Base-by-base conservation (phyloP, 495 filamentous ascomycete species). In the Zalerion maritima region DNA sequence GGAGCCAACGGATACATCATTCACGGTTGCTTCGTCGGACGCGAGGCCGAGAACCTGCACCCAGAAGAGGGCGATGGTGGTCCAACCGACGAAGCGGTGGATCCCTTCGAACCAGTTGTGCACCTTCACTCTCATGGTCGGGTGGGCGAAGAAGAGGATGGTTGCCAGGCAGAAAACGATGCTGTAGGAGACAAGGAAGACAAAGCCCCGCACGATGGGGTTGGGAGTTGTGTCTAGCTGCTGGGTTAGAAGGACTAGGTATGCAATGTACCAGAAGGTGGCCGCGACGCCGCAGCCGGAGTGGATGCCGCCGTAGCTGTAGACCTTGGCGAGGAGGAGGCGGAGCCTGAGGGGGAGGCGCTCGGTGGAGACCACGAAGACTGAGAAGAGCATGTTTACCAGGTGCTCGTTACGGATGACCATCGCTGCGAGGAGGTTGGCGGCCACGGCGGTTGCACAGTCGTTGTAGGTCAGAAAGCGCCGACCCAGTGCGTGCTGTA, bases 271-370 rank as follows among this genome's bases (percentile, higher is more conserved):
- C 81, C 81, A 89, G 15, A 74, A 45, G 0, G 73, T 61, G 2
- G 75, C 66, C 9, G 73, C 71, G 3, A 79, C 57, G 13, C 73
- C 78, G 28, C 75, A 76, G 12, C 76, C 76, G 38, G 68, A 77
- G 43, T 86, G 81, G 5, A 82, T 60, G 10, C 81, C 81, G 17
- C 81, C 81, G 46, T 78, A 77, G 22, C 80, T 72, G 45, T 82
- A 85, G 3, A 81, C 60, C 41, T 83, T 81, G 17, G 78, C 75
- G 0, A 69, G 63, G n/a, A 71, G 53, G 1, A 62, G 62, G 18
- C 81, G 75, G 24, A 81, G 51, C 21, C 59, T 52, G 20, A 82
- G 54, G 0, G 81, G 80, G 18, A 67, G 64, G 3, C 58, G 67
- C 26, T 62, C 56, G 0, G 79, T 73, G 32, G 56, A 51, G 12